Percentiles rank a stretch among this genome's conserved stretches.
Conservation (phyloP, 768 basidiomycete genomes). For the Tylopilus plumbeoviolaceoides region DNA sequence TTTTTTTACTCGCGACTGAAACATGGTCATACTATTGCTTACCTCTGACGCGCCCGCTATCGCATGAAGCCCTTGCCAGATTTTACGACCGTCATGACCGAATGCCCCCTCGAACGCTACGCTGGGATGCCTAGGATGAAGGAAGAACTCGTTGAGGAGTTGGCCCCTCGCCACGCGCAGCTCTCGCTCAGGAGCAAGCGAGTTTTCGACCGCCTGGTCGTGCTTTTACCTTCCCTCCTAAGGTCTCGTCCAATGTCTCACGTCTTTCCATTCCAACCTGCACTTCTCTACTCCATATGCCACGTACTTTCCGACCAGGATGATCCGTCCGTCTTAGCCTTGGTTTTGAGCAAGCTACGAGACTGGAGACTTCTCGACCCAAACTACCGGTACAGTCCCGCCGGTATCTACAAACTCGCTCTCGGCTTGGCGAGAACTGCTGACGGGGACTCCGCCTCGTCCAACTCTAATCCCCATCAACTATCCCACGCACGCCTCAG, state of each 20-base stretch:
- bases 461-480: not conserved
- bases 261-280: constrained; percentile 6
- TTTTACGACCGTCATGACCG: constrained; percentile 21
- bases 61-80: constrained; percentile 11
- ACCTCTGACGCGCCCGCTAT: not conserved
- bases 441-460: not conserved
- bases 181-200: constrained; percentile 7
- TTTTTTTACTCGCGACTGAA: constrained; percentile 6
- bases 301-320: constrained; percentile 1
- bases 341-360: constrained; percentile 21
- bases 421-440: constrained; percentile 16
- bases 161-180: not conserved
- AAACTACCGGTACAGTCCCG: constrained; percentile 9
- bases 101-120: constrained; percentile 7
- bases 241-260: not conserved
- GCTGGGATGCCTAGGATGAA: not conserved
- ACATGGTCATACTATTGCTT: constrained; percentile 3
- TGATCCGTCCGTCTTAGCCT: constrained; percentile 14
- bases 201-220: constrained; percentile 14
- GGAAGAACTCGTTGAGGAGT: constrained; percentile 5
- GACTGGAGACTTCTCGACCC: constrained; percentile 24
- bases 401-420: constrained; percentile 16
- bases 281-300: constrained; percentile 25
- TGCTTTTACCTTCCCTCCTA: constrained; percentile 13
- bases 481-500: constrained; percentile 4